phyloP scores from a whole-genome alignment of 2,329 filamentous ascomycete genomes.

The Cercospora sojina region DNA sequence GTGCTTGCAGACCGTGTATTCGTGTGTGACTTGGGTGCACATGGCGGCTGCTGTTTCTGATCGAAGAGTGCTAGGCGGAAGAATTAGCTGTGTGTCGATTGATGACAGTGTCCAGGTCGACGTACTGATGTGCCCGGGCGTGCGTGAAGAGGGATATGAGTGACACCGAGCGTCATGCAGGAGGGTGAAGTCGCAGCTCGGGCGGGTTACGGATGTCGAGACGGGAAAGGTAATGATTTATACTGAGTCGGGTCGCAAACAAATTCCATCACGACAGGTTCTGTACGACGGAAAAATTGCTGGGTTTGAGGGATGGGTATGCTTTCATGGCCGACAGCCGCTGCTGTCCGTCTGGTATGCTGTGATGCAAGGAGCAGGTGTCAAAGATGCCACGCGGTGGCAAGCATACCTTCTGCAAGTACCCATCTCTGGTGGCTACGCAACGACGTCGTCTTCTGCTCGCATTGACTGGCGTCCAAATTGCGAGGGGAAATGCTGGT shows the following conservation, averaged over 20 bases:
- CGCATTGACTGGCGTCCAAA: conserved; percentile 19
- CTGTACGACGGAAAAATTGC: conserved; percentile 23
- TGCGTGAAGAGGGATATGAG: not conserved
- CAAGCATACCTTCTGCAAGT: conserved; percentile 23
- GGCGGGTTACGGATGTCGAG: not conserved
- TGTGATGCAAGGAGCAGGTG: conserved; percentile 30
- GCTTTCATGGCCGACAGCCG: conserved; percentile 27
- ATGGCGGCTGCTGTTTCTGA: conserved; percentile 33
- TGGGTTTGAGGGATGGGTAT: conserved; percentile 23
- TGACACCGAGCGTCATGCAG: not conserved
- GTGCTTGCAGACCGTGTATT: conserved; percentile 49
- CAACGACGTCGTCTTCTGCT: conserved; percentile 17
- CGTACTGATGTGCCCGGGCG: not conserved
- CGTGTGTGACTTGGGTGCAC: conserved; percentile 51
- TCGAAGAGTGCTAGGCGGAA: not conserved
- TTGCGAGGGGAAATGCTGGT: conserved; percentile 11
- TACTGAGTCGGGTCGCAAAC: conserved; percentile 28
- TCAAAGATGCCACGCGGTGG: conserved; percentile 28
- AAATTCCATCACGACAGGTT: conserved; percentile 28
- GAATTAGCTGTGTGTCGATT: not conserved
- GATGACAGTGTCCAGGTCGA: not conserved
- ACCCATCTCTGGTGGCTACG: conserved; percentile 20
- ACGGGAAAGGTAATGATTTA: conserved; percentile 21
- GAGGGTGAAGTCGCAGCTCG: not conserved
- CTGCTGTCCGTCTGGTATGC: conserved; percentile 27